phyloP scores from a whole-genome alignment of 352 stramenopile species.

The Globisporangium viniferum region DNA sequence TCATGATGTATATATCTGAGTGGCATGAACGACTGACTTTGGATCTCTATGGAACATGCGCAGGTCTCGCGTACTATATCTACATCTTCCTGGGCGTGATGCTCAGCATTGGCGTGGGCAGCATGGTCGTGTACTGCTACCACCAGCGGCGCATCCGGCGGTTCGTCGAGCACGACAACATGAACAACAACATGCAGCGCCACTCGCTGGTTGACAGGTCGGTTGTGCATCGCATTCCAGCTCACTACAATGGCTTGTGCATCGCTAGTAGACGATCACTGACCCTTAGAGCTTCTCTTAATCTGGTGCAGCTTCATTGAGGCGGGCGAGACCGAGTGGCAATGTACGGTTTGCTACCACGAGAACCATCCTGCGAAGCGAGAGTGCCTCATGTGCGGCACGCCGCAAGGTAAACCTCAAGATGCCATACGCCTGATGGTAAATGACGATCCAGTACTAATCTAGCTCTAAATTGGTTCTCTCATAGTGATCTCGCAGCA shows the following conservation, averaged over 20 bases:
- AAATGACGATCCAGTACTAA: neutral
- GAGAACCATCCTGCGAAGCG: conserved; percentile 81
- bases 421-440: neutral
- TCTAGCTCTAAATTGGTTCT: neutral
- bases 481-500: conserved; percentile 68
- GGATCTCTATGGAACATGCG: neutral
- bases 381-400: conserved; percentile 83
- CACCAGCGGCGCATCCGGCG: conserved; percentile 57
- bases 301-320: conserved; percentile 46
- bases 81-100: conserved; percentile 75
- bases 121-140: conserved; percentile 58
- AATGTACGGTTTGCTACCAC: conserved; percentile 82
- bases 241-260: neutral
- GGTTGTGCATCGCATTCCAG: neutral
- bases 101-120: conserved; percentile 33
- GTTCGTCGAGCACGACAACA: conserved; percentile 65
- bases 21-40: neutral
- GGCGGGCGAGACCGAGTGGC: conserved; percentile 70
- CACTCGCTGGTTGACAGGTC: conserved; percentile 76
- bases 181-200: conserved; percentile 87
- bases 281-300: neutral
- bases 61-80: conserved; percentile 58
- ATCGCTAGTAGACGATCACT: neutral
- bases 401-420: conserved; percentile 44
- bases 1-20: neutral